Evolutionary conservation across 2,329 filamentous ascomycete genomes (phyloP), one percentile per base, ranked within the genome.

Genomic region (Domatiomyces catenatus): DNA sequence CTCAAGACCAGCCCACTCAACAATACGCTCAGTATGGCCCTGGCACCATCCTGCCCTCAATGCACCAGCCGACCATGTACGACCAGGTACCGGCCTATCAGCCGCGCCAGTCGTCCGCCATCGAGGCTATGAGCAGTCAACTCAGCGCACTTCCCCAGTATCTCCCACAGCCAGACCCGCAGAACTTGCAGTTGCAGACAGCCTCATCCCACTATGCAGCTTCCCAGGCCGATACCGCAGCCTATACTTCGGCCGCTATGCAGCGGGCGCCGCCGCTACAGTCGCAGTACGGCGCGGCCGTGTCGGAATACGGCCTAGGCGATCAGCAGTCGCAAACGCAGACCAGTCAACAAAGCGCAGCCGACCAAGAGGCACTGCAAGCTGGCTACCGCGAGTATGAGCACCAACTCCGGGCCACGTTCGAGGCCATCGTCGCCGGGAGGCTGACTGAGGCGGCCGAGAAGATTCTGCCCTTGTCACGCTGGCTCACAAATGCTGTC

Each of bases 1-100:
- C 58, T 32, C 57, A 56, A 48, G 56, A 58, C 43, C 58, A 63
- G 43, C 63, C 62, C 17, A 79, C 81, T 54, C 73, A 75, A 58
- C 66, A 70, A 53, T 75, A 74, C 61, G 62, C 68, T 49, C 69
- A 71, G 57, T 80, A 80, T 60, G 72, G 80, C 49, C 70, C 77
- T 50, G 77, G 78, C 56, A 82, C 81, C 69, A 83, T 89, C 61
- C 72, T 75, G 63, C 80, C 81, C 64, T 71, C 79, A 61, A 72
- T 71, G 54, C 69, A 68, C 72, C 71, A 69, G 66, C 78, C 71
- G 73, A 83, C 69, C 54, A 67, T 74, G 59, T 94, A 93, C 71
- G 84, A 90, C 67, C 71, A 79, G 63, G 79, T 81, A 64, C 76
- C 81, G 69, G 82, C 82, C 63, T 93, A 87, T 71, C 76, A 81